A percentile compares a stretch with the other conserved stretches of the same genome.
Conservation (phyloP, 306 rosid genomes). For the Fagus crenata region DNA sequence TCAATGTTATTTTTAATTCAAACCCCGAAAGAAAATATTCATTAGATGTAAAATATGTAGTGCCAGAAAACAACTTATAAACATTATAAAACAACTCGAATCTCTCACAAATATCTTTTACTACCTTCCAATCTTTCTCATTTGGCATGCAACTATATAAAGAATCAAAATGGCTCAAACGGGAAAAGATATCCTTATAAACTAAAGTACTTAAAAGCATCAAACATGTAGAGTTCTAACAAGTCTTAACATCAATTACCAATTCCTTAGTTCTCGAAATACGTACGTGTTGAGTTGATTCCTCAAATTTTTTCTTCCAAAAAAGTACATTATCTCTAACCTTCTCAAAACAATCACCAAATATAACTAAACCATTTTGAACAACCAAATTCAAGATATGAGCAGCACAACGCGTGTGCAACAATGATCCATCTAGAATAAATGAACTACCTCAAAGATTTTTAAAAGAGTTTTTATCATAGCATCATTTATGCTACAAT, state of each 20-base stretch:
- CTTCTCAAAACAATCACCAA: no score
- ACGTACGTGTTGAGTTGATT: no score
- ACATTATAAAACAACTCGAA: neutral
- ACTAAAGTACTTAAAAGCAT: neutral
- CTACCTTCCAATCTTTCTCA: neutral
- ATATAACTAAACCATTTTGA: no score
- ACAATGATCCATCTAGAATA: no score
- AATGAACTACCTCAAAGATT: no score
- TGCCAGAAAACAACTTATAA: conserved; percentile 2
- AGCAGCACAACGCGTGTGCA: no score
- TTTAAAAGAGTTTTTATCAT: no score
- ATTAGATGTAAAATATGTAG: neutral
- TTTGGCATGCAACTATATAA: neutral
- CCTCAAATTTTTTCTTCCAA: no score
- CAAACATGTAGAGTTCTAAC: neutral
- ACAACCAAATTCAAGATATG: no score
- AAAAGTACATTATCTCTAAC: no score
- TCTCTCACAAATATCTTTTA: neutral
- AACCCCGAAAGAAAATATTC: neutral
- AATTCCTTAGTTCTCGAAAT: neutral
- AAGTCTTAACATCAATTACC: neutral
- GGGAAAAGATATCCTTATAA: neutral
- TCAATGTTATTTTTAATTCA: neutral
- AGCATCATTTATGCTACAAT: no score
- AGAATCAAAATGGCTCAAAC: no score